These are phyloP conservation scores for Malus hybrid DNA, from an alignment of 331 rosid genomes.

Conservation along the genomic window DNA sequence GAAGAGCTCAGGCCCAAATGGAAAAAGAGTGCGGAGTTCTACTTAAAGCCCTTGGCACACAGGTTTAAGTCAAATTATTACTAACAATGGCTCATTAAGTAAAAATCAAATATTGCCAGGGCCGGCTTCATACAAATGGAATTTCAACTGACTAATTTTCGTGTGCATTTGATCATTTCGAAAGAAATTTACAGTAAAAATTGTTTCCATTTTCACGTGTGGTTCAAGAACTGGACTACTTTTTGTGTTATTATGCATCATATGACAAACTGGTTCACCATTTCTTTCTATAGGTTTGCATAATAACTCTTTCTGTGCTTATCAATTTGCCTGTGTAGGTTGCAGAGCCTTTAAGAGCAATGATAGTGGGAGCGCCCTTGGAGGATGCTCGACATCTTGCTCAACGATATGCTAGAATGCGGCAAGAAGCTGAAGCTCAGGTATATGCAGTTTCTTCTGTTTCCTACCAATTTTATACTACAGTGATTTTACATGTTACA, in stretches of 20 bases:
- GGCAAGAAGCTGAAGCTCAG: conserved; percentile 94
- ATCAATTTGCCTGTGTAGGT: conserved; percentile 29
- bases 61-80: conserved; percentile 33
- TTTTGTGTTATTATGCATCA: conserved; percentile 2
- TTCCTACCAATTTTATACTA: not conserved
- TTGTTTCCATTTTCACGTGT: not conserved
- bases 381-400: conserved; percentile 97
- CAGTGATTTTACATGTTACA: not conserved
- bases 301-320: not conserved
- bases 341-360: conserved; percentile 87
- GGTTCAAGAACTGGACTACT: not conserved
- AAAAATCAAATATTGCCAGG: not conserved
- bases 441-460: conserved; percentile 24
- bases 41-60: conserved; percentile 79
- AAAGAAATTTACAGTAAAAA: not conserved
- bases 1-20: conserved; percentile 81
- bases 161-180: not conserved
- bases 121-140: not conserved
- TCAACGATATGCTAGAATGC: conserved; percentile 76
- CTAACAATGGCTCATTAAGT: not conserved
- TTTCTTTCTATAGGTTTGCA: not conserved
- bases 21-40: conserved; percentile 80
- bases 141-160: not conserved
- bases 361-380: conserved; percentile 88
- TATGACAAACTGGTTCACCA: not conserved